Percentiles rank a stretch among this genome's conserved stretches.
These are phyloP conservation scores for Thraustochytrium sp. DNA, from an alignment of 352 stramenopile genomes.

Conservation along the genomic window DNA sequence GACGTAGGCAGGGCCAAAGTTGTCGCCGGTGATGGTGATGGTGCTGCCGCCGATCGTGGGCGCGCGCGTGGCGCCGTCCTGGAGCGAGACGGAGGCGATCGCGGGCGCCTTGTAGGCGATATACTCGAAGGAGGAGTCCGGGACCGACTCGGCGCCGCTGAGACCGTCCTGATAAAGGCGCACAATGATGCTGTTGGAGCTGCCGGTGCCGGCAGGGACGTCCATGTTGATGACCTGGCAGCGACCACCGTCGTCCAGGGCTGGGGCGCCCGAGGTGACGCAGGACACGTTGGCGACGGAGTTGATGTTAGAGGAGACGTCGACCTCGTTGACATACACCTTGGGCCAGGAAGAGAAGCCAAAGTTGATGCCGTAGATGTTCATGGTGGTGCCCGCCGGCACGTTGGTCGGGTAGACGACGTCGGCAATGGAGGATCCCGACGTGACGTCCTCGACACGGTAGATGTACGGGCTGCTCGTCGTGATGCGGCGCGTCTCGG, in stretches of 20 bases:
- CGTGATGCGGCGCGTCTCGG: neutral
- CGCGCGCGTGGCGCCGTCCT: neutral
- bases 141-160: neutral
- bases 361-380: slow-evolving; percentile 36
- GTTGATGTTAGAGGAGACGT: neutral
- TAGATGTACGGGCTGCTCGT: slow-evolving; percentile 25
- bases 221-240: slow-evolving; percentile 8
- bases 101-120: neutral
- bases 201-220: slow-evolving; percentile 2
- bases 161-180: too few relatives aligned
- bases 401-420: neutral
- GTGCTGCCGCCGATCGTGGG: neutral
- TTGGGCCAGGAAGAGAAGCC: neutral
- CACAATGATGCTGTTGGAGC: slow-evolving; percentile 18
- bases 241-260: neutral
- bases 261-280: neutral
- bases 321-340: neutral
- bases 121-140: slow-evolving; percentile 13
- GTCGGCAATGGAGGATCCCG: neutral
- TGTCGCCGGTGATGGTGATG: neutral
- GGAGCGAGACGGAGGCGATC: neutral
- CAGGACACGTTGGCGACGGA: neutral
- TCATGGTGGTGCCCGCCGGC: neutral
- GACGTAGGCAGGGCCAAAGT: neutral
- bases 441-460: neutral